phyloP scores from a whole-genome alignment of 345 rosid species.

The Lagerstroemia speciosa region DNA sequence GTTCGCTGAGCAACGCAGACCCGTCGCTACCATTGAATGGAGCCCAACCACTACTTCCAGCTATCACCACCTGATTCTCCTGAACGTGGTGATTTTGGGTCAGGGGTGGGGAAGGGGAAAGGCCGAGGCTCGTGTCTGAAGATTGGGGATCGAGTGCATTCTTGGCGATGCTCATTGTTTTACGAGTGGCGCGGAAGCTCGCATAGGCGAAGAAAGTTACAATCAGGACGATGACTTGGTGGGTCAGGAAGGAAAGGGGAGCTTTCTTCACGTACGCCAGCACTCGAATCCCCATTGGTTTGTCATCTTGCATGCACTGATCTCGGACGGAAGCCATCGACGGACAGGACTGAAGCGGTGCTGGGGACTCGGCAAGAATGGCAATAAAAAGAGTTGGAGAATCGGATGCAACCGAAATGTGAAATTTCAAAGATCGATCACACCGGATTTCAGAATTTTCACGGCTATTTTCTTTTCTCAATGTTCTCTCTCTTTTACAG shows the following conservation, averaged over 20 bases:
- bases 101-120: too few relatives aligned
- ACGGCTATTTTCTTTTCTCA: too few relatives aligned
- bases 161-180: constrained; percentile 81
- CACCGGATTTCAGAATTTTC: too few relatives aligned
- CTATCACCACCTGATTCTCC: constrained; percentile 16
- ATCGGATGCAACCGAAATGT: too few relatives aligned
- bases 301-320: constrained; percentile 5
- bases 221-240: constrained; percentile 66
- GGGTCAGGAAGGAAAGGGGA: constrained; percentile 51
- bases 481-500: too few relatives aligned
- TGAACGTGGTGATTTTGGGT: not conserved
- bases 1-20: constrained; percentile 61
- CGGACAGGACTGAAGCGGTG: not conserved
- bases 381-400: too few relatives aligned
- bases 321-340: not conserved
- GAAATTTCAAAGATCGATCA: too few relatives aligned
- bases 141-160: constrained; percentile 73
- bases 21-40: constrained; percentile 74
- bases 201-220: constrained; percentile 72
- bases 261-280: constrained; percentile 37
- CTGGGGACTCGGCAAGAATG: too few relatives aligned
- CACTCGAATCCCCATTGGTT: constrained; percentile 60
- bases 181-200: constrained; percentile 70
- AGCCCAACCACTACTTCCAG: constrained; percentile 64
- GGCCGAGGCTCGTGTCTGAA: not conserved